phyloP scores from a whole-genome alignment of 176 grass and related monocot species.

The Zoysia japonica region DNA sequence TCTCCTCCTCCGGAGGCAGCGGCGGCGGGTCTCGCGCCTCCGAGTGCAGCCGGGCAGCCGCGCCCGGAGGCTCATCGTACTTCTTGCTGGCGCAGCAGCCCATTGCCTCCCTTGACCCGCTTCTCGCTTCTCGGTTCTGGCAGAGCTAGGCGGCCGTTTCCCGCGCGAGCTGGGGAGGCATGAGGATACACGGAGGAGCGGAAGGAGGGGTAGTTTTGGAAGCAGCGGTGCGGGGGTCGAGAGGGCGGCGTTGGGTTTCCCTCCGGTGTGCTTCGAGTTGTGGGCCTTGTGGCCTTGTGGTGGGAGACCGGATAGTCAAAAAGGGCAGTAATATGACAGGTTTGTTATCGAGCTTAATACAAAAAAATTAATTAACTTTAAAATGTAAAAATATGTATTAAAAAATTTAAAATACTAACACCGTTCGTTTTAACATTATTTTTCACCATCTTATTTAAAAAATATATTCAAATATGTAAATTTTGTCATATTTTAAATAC shows the following conservation, averaged over 20 bases:
- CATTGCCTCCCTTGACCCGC: conserved; percentile 30
- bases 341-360: neutral
- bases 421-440: too few species aligned
- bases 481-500: too few species aligned
- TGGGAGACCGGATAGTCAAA: conserved; percentile 50
- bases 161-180: conserved; percentile 9
- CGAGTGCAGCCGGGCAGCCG: neutral
- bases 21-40: conserved; percentile 50
- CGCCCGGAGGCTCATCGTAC: neutral
- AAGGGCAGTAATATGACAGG: neutral
- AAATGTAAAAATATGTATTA: too few species aligned
- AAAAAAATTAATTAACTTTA: too few species aligned
- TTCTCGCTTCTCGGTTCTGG: conserved; percentile 1
- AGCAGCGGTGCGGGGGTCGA: neutral
- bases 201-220: neutral
- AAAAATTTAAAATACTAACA: too few species aligned
- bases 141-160: conserved; percentile 31
- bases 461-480: too few species aligned
- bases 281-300: neutral
- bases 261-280: conserved; percentile 53
- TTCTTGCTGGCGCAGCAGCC: conserved; percentile 64
- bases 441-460: too few species aligned
- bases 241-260: conserved; percentile 49
- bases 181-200: neutral
- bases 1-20: conserved; percentile 70